Evolutionary conservation across 768 basidiomycete species (phyloP), one percentile per base, ranked within the genome.

Genomic region (Suillus clintonianus): DNA sequence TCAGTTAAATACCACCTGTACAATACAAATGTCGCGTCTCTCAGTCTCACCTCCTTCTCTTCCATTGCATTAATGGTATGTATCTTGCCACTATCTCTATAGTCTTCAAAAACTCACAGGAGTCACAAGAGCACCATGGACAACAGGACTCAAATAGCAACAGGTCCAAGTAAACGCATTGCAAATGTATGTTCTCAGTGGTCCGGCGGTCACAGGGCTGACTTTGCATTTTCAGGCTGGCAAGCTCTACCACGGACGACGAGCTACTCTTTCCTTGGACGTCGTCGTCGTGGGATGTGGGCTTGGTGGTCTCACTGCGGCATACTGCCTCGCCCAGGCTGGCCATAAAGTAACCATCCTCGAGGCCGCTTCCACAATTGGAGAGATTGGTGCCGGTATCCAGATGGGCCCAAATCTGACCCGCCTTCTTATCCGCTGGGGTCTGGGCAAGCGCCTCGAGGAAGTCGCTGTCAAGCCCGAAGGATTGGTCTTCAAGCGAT

Each of bases 321-420:
- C 82, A 8, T 80, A 77, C 69, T 74, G 74, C 43, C 76, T 85
- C 13, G 81, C 82, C 4, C 74, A 76, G 22, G 79, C 80, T 0
- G 84, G 84, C 2, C 84, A 86, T 70, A 78, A 67, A 5, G 78
- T 86, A 59, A 83, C 82, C 36, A 72, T 85, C 56, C 72, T 86
- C 42, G 85, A 86, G 65, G 67, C 68, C 22, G 80, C 83, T 2
- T 53, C 66, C 0, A 60, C 66, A 4, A 72, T 83, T 15, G 66
- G 82, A 2, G 83, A 84, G 63, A 78, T 83, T 15, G 84, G 84
- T 3, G 85, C 85, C 4, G 85, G 85, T 13, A 85, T 86, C 41
- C 85, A 85, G 68, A 69, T 83, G 59, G 64, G 66, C 32, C 74
- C 77, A 22, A 84, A 85, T 65, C 48, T 84, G 17, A 77, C 75